A percentile compares a stretch with the other conserved stretches of the same genome.
These are phyloP conservation scores for Chenopodium formosanum DNA, from an alignment of 148 eudicot genomes.

Conservation along the genomic window DNA sequence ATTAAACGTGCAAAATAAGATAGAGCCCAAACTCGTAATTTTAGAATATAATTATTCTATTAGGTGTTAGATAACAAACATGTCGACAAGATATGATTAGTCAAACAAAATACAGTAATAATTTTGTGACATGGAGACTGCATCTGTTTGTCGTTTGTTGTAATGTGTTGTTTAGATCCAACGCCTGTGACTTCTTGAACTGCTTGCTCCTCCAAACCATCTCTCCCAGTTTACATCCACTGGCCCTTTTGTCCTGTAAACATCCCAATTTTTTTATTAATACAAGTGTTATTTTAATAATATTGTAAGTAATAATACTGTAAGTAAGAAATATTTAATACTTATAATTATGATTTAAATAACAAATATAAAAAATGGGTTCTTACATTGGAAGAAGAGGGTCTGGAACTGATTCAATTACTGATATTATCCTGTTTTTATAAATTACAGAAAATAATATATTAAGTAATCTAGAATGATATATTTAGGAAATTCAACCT, in stretches of 20 bases:
- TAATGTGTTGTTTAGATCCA: constrained; percentile 27
- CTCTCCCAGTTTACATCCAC: constrained; percentile 44
- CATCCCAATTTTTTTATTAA: background rate
- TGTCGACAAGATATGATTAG: background rate
- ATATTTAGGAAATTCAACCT: no score
- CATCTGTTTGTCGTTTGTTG: background rate
- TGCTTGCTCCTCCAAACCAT: constrained; percentile 45
- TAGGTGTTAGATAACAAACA: no score
- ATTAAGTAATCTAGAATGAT: background rate
- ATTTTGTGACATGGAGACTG: background rate
- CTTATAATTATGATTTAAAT: background rate
- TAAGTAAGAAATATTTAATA: background rate
- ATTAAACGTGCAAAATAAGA: no score
- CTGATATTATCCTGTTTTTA: constrained; percentile 34
- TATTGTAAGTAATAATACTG: background rate
- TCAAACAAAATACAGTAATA: background rate
- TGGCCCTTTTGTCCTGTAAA: constrained; percentile 41
- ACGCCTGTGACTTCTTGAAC: constrained; percentile 40
- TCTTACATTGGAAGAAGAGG: constrained; percentile 34
- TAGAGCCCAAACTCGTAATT: no score
- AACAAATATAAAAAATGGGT: background rate
- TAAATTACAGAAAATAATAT: background rate
- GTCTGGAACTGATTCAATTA: constrained; percentile 37
- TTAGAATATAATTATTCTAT: no score
- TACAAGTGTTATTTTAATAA: no score